A percentile compares a stretch with the other conserved stretches of the same genome.
These are phyloP conservation scores for Phytopythium delawarense DNA, from an alignment of 352 stramenopile species.

Conservation along the genomic window DNA sequence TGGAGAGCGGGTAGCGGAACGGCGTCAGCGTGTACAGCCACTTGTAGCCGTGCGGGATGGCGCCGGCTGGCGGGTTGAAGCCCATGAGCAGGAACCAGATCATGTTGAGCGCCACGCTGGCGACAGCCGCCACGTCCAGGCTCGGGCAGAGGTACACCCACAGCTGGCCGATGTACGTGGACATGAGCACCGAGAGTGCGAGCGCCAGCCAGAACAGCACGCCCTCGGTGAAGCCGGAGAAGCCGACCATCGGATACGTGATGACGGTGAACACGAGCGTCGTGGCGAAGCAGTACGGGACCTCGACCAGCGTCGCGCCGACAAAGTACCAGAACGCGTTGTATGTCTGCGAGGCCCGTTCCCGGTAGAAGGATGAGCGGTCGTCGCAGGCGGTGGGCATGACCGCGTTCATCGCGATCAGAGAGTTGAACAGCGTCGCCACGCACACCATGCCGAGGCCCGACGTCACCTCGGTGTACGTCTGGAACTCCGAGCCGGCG, in stretches of 20 bases:
- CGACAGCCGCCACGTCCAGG: conserved; percentile 19
- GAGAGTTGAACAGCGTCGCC: conserved; percentile 54
- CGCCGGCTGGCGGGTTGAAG: conserved; percentile 24
- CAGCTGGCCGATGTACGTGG: conserved; percentile 43
- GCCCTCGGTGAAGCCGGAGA: conserved; percentile 24
- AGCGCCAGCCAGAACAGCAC: conserved; percentile 47
- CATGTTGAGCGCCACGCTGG: conserved; percentile 20
- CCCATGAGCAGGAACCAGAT: conserved; percentile 32
- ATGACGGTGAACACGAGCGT: conserved; percentile 43
- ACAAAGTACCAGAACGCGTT: conserved; percentile 59
- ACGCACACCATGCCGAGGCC: conserved; percentile 76
- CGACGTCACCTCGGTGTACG: conserved; percentile 12
- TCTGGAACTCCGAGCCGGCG: conserved; percentile 4
- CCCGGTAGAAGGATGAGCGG: conserved; percentile 64
- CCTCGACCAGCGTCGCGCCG: conserved; percentile 66
- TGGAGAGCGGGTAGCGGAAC: conserved; percentile 19
- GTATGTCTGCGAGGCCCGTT: conserved; percentile 79
- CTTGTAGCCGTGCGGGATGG: conserved; percentile 26
- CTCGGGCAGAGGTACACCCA: conserved; percentile 22
- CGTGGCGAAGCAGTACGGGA: conserved; percentile 70
- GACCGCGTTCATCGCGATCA: conserved; percentile 57
- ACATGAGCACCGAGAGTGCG: conserved; percentile 32
- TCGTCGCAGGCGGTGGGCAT: conserved; percentile 69
- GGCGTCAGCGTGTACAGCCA: conserved; percentile 30
- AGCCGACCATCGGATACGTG: conserved; percentile 46